Evolutionary conservation across 495 filamentous ascomycete species (phyloP), one percentile per base, ranked within the genome.

Genomic region (Xanthoparmelia taractica): DNA sequence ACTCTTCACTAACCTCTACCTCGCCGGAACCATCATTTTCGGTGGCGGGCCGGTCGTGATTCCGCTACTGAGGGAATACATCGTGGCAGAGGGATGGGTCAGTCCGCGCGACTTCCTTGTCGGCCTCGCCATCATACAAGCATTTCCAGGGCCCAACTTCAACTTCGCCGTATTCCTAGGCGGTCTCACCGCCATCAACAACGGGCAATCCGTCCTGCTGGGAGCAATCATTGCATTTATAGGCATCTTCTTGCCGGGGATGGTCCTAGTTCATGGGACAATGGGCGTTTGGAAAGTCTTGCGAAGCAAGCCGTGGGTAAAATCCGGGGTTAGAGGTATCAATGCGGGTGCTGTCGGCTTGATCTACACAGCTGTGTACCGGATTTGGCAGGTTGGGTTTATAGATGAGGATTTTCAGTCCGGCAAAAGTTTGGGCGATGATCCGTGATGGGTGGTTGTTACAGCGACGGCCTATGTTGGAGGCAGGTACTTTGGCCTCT

Each of bases 11-110:
- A 89, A 89, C 71, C 80, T 90, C 70, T 89, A 84, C 68, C 81
- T 89, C 18, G 87, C 87, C 3, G 87, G 87, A 29, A 90, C 87
- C 8, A 84, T 90, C 65, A 89, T 89, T 67, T 89, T 90, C 69
- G 87, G 87, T 57, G 87, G 87, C 17, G 87, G 87, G 3, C 87
- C 87, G 2, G 87, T 89, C 20, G 87, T 90, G 4, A 86, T 90
- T 61, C 87, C 87, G 0, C 77, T 89, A 6, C 75, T 89, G 13
- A 78, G 85, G 31, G 80, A 83, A 65, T 89, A 89, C 71, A 80
- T 90, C 31, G 87, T 89, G 0, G 76, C 77, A 10, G 80, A 83
- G 56, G 84, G 85, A 34, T 89, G 86, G 87, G 86, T 89, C 6
- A 78, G 77, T 4, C 76, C 85, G 1, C 78, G 87, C 0, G 85